Conservation (phyloP, 129 eudicot species). For the Flaveria ramosissima region DNA sequence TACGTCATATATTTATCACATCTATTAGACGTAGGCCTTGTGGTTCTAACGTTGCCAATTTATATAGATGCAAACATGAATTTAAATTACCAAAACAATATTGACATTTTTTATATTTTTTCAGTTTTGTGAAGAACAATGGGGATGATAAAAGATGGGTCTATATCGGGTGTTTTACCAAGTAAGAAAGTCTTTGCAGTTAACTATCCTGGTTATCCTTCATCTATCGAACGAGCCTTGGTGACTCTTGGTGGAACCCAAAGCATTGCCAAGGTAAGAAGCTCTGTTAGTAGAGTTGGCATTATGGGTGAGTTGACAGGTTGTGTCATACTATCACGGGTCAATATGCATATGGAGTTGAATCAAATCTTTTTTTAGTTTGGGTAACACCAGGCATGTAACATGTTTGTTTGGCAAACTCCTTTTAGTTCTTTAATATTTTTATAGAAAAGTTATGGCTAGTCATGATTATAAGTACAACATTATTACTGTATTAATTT, state of each 20-base stretch:
- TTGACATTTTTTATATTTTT: neutral
- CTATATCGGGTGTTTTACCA: constrained; percentile 66
- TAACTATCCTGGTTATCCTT: constrained; percentile 92
- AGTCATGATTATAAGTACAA: neutral
- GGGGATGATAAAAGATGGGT: constrained; percentile 74
- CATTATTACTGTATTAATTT: neutral
- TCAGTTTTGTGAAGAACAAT: constrained; percentile 32
- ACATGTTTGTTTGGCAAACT: neutral
- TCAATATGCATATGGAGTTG: neutral
- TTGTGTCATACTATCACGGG: neutral
- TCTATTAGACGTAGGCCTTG: neutral
- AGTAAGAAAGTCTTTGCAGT: constrained; percentile 59
- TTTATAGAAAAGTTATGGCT: neutral
- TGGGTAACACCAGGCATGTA: neutral
- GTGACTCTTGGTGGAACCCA: constrained; percentile 83
- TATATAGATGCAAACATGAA: neutral
- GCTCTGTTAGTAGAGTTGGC: neutral
- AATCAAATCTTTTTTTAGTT: neutral
- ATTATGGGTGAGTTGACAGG: neutral
- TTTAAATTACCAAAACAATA: neutral
- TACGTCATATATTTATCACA: neutral
- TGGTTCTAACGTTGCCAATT: neutral
- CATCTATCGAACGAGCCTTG: constrained; percentile 70
- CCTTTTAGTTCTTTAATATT: neutral
- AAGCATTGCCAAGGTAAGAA: constrained; percentile 66